Conservation (phyloP, 257 asterid genomes). For the Fraxinus excelsior region DNA sequence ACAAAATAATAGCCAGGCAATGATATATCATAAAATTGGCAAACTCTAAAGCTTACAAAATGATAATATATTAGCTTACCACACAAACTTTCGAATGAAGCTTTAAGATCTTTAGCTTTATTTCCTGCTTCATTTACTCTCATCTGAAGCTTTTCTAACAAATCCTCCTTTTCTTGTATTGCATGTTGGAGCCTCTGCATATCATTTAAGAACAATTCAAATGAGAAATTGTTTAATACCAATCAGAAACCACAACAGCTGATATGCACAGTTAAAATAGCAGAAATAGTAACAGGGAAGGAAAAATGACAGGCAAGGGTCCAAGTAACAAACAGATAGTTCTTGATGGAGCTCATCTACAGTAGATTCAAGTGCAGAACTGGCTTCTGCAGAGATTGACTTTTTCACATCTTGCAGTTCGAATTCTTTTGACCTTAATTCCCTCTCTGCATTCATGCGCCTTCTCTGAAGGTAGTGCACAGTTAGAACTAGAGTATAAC, state of each 20-base stretch:
- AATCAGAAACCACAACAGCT: slow-evolving; percentile 25
- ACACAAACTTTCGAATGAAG: slow-evolving; percentile 52
- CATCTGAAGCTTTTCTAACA: slow-evolving; percentile 52
- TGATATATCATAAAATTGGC: slow-evolving; percentile 18
- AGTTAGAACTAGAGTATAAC: slow-evolving; percentile 21
- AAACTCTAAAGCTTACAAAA: slow-evolving; percentile 19
- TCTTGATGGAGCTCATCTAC: slow-evolving; percentile 75
- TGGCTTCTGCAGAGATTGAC: slow-evolving; percentile 52
- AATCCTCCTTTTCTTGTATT: slow-evolving; percentile 48
- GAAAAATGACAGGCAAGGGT: slow-evolving; percentile 12
- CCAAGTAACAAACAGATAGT: slow-evolving; percentile 55
- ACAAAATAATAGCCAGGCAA: slow-evolving; percentile 16
- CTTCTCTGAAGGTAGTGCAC: slow-evolving; percentile 48
- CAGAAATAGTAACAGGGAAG: slow-evolving; percentile 1
- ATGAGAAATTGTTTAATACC: slow-evolving; percentile 2
- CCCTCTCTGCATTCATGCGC: slow-evolving; percentile 50
- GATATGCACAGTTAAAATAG: slow-evolving; percentile 14
- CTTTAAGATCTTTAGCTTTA: slow-evolving; percentile 49
- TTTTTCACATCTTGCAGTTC: slow-evolving; percentile 65
- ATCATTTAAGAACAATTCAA: slow-evolving; percentile 22
- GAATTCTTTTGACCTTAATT: slow-evolving; percentile 51
- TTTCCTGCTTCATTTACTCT: slow-evolving; percentile 55
- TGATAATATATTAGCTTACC: slow-evolving; percentile 51
- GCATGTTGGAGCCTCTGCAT: slow-evolving; percentile 63
- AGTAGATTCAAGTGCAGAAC: slow-evolving; percentile 48